These are phyloP conservation scores for Phytophthora litchii DNA, from an alignment of 352 stramenopile genomes.

Conservation along the genomic window DNA sequence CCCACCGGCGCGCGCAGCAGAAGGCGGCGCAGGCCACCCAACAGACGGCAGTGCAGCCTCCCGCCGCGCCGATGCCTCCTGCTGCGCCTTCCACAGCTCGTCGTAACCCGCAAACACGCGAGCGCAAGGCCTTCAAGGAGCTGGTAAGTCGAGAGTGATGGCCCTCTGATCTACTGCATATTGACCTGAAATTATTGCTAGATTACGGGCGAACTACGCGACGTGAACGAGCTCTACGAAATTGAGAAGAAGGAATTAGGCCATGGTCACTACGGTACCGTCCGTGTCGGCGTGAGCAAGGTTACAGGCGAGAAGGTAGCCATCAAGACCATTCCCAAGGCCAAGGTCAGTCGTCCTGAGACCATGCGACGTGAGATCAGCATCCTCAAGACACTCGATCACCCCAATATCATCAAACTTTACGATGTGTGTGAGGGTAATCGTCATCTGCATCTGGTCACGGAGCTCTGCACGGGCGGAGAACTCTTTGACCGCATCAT, in stretches of 20 bases:
- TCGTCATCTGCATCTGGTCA: slow-evolving; percentile 97
- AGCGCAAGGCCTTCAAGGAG: slow-evolving; percentile 74
- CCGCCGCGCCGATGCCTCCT: slow-evolving; percentile 27
- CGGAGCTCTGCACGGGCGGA: slow-evolving; percentile 97
- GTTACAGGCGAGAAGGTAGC: slow-evolving; percentile 94
- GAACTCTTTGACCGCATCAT: slow-evolving; percentile 96
- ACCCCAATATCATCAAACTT: slow-evolving; percentile 99
- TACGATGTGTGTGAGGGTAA: slow-evolving; percentile 97
- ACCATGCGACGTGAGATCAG: slow-evolving; percentile 95
- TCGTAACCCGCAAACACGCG: slow-evolving; percentile 50
- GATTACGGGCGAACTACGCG: slow-evolving; percentile 84
- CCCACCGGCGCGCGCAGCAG: slow-evolving; percentile 47
- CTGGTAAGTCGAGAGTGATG: slow-evolving; percentile 48
- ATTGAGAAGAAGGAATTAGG: slow-evolving; percentile 90
- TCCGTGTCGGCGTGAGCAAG: slow-evolving; percentile 95
- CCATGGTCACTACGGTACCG: slow-evolving; percentile 96
- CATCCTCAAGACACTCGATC: slow-evolving; percentile 91
- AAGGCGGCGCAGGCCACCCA: slow-evolving; percentile 28
- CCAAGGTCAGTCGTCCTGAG: slow-evolving; percentile 93
- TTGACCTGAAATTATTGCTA: slow-evolving; percentile 12
- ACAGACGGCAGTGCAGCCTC: slow-evolving; percentile 13
- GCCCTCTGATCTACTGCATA: background rate
- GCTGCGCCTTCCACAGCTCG: slow-evolving; percentile 31
- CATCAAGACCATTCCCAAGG: slow-evolving; percentile 99
- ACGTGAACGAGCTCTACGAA: slow-evolving; percentile 88